Base-by-base conservation (phyloP, 2,329 filamentous ascomycete genomes). In the Fusarium sp. region DNA sequence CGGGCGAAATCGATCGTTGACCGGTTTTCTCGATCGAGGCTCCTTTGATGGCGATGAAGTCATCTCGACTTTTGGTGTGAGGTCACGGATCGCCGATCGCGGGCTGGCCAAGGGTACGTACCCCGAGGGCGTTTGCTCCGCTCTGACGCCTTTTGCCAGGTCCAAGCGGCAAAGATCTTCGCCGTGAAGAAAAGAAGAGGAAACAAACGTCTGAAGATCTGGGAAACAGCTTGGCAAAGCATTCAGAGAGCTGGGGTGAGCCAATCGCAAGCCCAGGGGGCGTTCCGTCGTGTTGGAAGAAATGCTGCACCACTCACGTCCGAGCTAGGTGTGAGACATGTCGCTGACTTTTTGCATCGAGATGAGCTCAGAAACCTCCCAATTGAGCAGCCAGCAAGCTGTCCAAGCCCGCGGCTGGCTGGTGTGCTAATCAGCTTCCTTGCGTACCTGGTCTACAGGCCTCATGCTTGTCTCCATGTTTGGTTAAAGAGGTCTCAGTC, bases 11-110 rank as follows among this genome's bases (percentile, higher is more conserved):
- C 74, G 77, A 79, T 78, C 73, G 29, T 45, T 65, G 63, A 63
- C 57, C 36, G 36, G 50, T 66, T 70, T 76, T 40, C 66, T 75
- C 77, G 77, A 78, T 78, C 67, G 57, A 59, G 45, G 50, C 42
- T 27, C 42, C 47, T 52, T 52, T 64, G 31, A 65, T 57, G 70
- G 65, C n/a, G 59, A 79, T 79, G 77, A 78, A 79, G 74, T 78
- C 77, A 78, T 78, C 66, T n/a, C 61, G 54, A 70, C 35, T 61
- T 64, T 59, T 60, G 69, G 50, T 65, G 64, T 61, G 65, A 52
- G 56, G 62, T 65, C 16, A 42, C 52, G 6, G 68, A 76, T 76
- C 74, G 74, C 73, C 74, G 74, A 76, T 76, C 73, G 22, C 18
- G 64, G 36, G 13, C 38, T 38, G 27, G 40, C 50, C n/a, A 38